Evolutionary conservation across 2,329 filamentous ascomycete species (phyloP), one percentile per base, ranked within the genome.

Genomic region (Aspergillus alliaceus): DNA sequence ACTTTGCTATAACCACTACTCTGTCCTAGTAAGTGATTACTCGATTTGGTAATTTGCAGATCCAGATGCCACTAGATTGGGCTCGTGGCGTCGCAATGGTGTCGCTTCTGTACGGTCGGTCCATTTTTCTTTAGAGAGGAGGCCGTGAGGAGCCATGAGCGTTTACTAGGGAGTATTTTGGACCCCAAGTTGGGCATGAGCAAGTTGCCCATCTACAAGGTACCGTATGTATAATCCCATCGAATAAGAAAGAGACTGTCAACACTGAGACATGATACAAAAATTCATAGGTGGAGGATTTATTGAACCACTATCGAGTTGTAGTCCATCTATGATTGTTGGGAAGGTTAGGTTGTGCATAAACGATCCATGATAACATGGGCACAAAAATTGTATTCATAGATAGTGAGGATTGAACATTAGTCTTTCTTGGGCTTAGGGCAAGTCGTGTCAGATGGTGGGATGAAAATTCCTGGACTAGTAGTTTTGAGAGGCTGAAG

Each of bases 271-370:
- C 18, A 22, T 32, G 44, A 18, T 32, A 34, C 29, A 20, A 14
- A 11, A 48, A 32, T 22, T 5, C 44, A 48, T 32, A 32, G 27
- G 4, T 18, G 27, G 32, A 22, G 25, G 27, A 22, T 48, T 35
- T 48, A 48, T 48, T 48, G 27, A 48, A 44, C 18, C 15, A 22
- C 44, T 48, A 48, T 48, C n/a, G 44, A 48, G 44, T 32, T n/a
- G 44, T 32, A 48, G 44, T 11, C 22, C 18, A 47, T 12, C 25
- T 11, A 15, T 15, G 29, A 14, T 5, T 42, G 20, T 15, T 15
- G 7, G 39, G n/a, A 24, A n/a, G n/a, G n/a, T n/a, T 42, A 24
- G 24, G 39, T 42, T 22, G 14, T 22, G 18, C 39, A 42, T 42
- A 39, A 20, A 12, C n/a, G n/a, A n/a, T n/a, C n/a, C n/a, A n/a